Evolutionary conservation across 257 asterid species (phyloP).

Genomic region (Penstemon davidsonii): DNA sequence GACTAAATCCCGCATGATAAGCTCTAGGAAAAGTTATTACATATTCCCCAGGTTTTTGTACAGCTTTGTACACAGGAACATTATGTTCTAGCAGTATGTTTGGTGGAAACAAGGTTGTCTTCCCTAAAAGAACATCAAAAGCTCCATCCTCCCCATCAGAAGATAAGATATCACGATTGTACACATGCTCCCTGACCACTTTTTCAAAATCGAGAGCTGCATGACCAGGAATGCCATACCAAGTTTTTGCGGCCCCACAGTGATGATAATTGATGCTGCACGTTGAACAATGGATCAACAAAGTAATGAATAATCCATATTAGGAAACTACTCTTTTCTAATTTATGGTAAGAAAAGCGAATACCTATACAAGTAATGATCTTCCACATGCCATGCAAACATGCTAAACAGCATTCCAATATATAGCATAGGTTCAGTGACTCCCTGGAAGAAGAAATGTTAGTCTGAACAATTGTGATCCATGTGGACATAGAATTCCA

Average conservation of each 20-base stretch:
- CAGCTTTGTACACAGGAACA: constrained; percentile 92
- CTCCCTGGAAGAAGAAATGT: constrained; percentile 64
- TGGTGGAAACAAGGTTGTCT: constrained; percentile 96
- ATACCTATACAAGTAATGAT: constrained; percentile 93
- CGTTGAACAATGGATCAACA: constrained; percentile 21
- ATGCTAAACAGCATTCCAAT: constrained; percentile 97
- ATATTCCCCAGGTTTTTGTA: constrained; percentile 94
- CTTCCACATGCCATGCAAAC: constrained; percentile 99
- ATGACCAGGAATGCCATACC: constrained; percentile 98
- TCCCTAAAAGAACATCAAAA: constrained; percentile 90
- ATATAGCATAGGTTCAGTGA: constrained; percentile 98
- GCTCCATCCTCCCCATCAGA: constrained; percentile 95
- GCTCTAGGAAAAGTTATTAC: constrained; percentile 93
- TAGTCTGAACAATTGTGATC: constrained; percentile 19
- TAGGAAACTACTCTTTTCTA: background rate
- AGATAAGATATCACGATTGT: constrained; percentile 67
- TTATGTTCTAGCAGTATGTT: constrained; percentile 67
- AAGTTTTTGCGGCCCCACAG: constrained; percentile 97
- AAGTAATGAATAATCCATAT: constrained; percentile 11
- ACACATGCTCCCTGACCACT: constrained; percentile 78
- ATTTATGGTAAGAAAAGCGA: constrained; percentile 10
- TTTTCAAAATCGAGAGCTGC: constrained; percentile 86
- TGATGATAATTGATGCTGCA: constrained; percentile 93
- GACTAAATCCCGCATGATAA: constrained; percentile 98
- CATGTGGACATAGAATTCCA: background rate